Evolutionary conservation across 2,329 filamentous ascomycete genomes (phyloP).

Genomic region (Pestalotiopsis sp.): DNA sequence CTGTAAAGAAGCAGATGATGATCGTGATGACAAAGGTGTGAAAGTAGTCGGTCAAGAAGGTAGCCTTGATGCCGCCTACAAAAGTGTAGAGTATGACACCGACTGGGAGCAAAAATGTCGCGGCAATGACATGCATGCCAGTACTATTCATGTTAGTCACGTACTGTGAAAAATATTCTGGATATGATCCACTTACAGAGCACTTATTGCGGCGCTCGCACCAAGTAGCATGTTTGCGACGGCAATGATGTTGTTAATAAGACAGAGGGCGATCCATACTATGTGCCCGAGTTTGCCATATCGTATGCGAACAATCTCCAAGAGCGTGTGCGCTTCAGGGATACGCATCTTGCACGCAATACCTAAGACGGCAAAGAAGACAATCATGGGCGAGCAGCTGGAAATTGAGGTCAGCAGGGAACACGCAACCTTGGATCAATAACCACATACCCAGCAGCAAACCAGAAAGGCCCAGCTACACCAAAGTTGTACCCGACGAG

Average conservation of each 20-base stretch:
- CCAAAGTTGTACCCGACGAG: slow-evolving; percentile 58
- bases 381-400: slow-evolving; percentile 55
- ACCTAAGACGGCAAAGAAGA: slow-evolving; percentile 54
- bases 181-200: slow-evolving; percentile 28
- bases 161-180: neutral
- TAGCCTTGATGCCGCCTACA: slow-evolving; percentile 67
- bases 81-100: slow-evolving; percentile 22
- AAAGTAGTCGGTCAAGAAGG: slow-evolving; percentile 79
- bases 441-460: slow-evolving; percentile 46
- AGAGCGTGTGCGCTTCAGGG: slow-evolving; percentile 55
- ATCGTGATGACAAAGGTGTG: slow-evolving; percentile 80
- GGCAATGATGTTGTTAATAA: slow-evolving; percentile 57
- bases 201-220: slow-evolving; percentile 42
- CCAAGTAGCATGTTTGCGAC: slow-evolving; percentile 56
- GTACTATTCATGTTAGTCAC: slow-evolving; percentile 33
- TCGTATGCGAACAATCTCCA: slow-evolving; percentile 55
- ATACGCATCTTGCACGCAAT: slow-evolving; percentile 55
- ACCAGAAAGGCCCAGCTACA: slow-evolving; percentile 59
- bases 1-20: slow-evolving; percentile 82
- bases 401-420: neutral
- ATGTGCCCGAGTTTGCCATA: slow-evolving; percentile 51
- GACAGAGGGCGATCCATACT: slow-evolving; percentile 53
- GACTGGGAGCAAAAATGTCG: slow-evolving; percentile 46
- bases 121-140: slow-evolving; percentile 52
- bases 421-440: neutral